A percentile compares a stretch with the other conserved stretches of the same genome.
These are phyloP conservation scores for Selenicereus undatus DNA, from an alignment of 148 eudicot genomes.

Conservation along the genomic window DNA sequence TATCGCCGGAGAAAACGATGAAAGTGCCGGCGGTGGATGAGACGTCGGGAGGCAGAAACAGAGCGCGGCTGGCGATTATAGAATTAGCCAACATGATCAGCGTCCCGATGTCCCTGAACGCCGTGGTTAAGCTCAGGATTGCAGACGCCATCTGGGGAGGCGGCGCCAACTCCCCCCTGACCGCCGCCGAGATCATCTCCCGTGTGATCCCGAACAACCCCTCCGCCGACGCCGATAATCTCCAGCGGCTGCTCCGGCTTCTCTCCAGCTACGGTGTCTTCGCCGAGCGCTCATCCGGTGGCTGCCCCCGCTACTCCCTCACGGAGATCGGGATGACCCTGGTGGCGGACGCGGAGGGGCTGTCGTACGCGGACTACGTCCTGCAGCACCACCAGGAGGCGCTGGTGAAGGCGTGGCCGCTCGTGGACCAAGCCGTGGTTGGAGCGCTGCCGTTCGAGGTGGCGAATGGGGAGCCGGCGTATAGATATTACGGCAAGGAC, in stretches of 20 bases:
- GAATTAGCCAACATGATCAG: constrained; percentile 61
- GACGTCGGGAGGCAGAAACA: constrained; percentile 34
- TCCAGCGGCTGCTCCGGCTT: constrained; percentile 49
- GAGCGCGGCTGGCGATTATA: constrained; percentile 38
- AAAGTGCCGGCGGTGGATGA: constrained; percentile 18
- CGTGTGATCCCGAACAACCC: constrained; percentile 21
- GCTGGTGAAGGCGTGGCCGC: constrained; percentile 45
- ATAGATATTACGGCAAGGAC: constrained; percentile 40
- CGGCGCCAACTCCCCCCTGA: constrained; percentile 40
- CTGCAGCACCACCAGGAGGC: constrained; percentile 64
- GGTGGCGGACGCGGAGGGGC: constrained; percentile 37
- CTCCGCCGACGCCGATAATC: constrained; percentile 39
- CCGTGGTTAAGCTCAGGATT: constrained; percentile 45
- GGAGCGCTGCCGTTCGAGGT: constrained; percentile 46
- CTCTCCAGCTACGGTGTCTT: constrained; percentile 38
- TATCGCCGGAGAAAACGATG: constrained; percentile 16
- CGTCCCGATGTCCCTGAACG: constrained; percentile 56
- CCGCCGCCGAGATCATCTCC: constrained; percentile 38
- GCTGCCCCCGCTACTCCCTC: constrained; percentile 43
- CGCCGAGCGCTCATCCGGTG: constrained; percentile 13
- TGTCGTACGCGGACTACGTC: constrained; percentile 47
- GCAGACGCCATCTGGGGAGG: constrained; percentile 42
- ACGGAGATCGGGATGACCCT: constrained; percentile 46
- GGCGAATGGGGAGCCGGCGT: constrained; percentile 56
- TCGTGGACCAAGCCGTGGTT: constrained; percentile 41